Base-by-base conservation (phyloP, 495 filamentous ascomycete species). In the Penicillium herquei region DNA sequence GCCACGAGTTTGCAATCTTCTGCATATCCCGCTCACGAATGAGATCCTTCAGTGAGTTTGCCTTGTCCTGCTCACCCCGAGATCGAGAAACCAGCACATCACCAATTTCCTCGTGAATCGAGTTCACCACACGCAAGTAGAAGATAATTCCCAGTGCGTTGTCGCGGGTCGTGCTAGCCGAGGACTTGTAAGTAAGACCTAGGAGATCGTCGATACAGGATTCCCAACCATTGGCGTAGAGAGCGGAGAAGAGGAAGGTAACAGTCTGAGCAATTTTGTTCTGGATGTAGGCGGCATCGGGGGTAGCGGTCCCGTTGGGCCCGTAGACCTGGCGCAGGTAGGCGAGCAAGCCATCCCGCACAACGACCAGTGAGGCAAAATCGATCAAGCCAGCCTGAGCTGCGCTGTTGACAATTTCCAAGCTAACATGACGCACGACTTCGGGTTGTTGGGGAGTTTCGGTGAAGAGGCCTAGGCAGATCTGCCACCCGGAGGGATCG, bases 231-330 rank as follows among this genome's bases (percentile, higher is more conserved):
- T 85, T 81, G 51, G 82, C 85, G 72, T 99, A 99, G 33, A 95
- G 76, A 7, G 82, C 79, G 7, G 88, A 85, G 70, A 98, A 99
- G 18, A 99, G 85, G 61, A 87, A 89, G 10, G 94, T 99, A 40
- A 98, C 73, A 33, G 92, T 96, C 71, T 99, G 94, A 26, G 91
- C 89, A 56, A 98, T 86, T 71, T 99, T 99, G 72, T 98, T 99
- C 73, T 98, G 95, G 32, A 99, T 86, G 58, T 81, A 80, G 34
- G 84, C 59, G 9, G 85, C 79, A 69, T 96, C 92, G 54, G 79
- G 68, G 17, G 74, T 71, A 17, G 75, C 73, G 41, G 77, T 78
- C 40, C 76, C 74, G 16, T 78, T 75, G 14, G 75, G 77, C 16
- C 84, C 79, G 67, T 95, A 99, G 35, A 81, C 82, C 55, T 83